phyloP scores from a whole-genome alignment of 208 protist species.

The Wallacemonas rigidus region DNA sequence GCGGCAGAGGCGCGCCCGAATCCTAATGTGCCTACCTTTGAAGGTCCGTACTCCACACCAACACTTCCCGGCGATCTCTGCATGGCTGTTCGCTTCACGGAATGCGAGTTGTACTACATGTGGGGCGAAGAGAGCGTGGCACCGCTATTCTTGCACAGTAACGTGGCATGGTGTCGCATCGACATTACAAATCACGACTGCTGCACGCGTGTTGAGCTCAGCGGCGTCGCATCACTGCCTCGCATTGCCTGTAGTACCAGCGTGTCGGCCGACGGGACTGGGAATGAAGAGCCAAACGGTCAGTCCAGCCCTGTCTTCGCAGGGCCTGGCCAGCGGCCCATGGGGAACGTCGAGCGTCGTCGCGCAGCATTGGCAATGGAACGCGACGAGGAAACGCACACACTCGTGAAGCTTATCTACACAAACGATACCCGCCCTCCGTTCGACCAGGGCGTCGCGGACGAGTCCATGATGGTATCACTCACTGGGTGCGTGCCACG shows the following conservation, averaged over 20 bases:
- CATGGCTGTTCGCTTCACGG: slow-evolving; percentile 28
- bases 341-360: slow-evolving; percentile 3
- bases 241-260: slow-evolving; percentile 11
- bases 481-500: slow-evolving; percentile 27
- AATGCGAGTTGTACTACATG: slow-evolving; percentile 54
- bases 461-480: slow-evolving; percentile 45
- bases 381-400: slow-evolving; percentile 11
- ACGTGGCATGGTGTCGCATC: slow-evolving; percentile 26
- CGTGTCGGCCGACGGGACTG: slow-evolving; percentile 3
- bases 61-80: slow-evolving; percentile 51
- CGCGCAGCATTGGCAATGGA: background rate
- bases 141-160: slow-evolving; percentile 41
- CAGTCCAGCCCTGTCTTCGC: background rate
- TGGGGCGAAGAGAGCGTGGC: slow-evolving; percentile 48
- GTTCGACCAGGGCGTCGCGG: slow-evolving; percentile 31
- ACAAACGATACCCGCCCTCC: slow-evolving; percentile 61
- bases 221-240: slow-evolving; percentile 20
- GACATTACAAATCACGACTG: slow-evolving; percentile 45
- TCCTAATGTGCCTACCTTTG: background rate
- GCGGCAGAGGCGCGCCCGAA: slow-evolving; percentile 14
- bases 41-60: slow-evolving; percentile 37
- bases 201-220: slow-evolving; percentile 38
- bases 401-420: slow-evolving; percentile 37
- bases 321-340: background rate
- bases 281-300: slow-evolving; percentile 5